Evolutionary conservation across 345 rosid genomes (phyloP), one percentile per base, ranked within the genome.

Genomic region (Luvunga scandens): DNA sequence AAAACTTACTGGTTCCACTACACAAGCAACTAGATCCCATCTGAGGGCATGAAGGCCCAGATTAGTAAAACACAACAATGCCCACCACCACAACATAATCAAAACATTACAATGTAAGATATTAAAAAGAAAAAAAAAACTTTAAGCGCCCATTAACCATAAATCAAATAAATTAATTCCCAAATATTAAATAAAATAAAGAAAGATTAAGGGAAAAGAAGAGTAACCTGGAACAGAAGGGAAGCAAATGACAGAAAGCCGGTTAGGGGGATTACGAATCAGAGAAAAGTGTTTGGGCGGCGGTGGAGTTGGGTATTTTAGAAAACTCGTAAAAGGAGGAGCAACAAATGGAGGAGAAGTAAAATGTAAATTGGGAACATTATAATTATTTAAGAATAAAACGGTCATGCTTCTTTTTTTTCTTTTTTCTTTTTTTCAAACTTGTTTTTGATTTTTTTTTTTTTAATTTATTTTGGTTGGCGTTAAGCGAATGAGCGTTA

Each of bases 171-270:
- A 56, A 71, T 64, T 13, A 60, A 19, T 21, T 25, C 18, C 64
- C 25, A 33, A 39, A 39, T 2, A 61, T 61, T 5, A 10, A 27
- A 24, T 3, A 36, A 57, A 56, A 42, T 0, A 60, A 59, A 42
- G 60, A 36, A 36, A 31, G 60, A 27, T 34, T 14, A 24, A 6
- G 2, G 5, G 1, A 1, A 6, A 36, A 18, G 16, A 24, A 27
- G 45, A 60, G 4, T 36, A 36, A 62, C 78, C 78, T 31, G 70
- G 16, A 34, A 64, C 39, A 64, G 78, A 64, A 48, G 78, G 65
- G 57, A 31, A 31, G 36, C 77, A 73, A 28, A 39, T 25, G 42
- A 61, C 36, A 73, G 77, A 9, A 39, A 61, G 0, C 24, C 57
- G 69, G 38, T 4, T 28, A 13, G 50, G 50, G 3, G 50, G 50